Evolutionary conservation across 1,139 yeast species (phyloP).

Genomic region (Yamadazyma sp.): DNA sequence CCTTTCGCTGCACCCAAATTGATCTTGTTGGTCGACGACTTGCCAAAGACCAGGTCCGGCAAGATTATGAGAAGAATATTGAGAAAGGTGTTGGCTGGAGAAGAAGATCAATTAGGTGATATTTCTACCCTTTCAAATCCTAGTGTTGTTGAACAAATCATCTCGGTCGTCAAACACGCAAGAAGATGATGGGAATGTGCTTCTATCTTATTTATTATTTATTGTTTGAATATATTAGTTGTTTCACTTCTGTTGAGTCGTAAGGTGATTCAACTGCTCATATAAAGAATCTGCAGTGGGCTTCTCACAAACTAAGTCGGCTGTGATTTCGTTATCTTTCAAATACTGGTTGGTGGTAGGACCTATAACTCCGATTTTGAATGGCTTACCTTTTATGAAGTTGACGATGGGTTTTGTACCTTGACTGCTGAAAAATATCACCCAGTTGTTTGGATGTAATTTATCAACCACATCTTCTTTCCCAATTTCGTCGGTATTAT

Average conservation of each 20-base stretch:
- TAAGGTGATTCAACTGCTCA: constrained; percentile 24
- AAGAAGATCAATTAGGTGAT: constrained; percentile 77
- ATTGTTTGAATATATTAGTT: constrained; percentile 5
- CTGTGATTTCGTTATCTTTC: constrained; percentile 47
- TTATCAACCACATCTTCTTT: constrained; percentile 41
- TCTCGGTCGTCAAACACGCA: constrained; percentile 52
- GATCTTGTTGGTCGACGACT: constrained; percentile 69
- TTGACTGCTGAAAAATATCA: constrained; percentile 89
- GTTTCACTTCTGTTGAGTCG: constrained; percentile 7
- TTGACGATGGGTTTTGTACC: constrained; percentile 69
- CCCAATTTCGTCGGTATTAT: constrained; percentile 47
- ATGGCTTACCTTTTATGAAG: constrained; percentile 28
- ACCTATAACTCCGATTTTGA: constrained; percentile 78
- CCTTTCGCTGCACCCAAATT: constrained; percentile 83
- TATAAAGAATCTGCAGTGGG: constrained; percentile 70
- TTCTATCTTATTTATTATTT: constrained; percentile 2
- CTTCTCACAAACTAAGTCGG: constrained; percentile 64
- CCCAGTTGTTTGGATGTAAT: constrained; percentile 53
- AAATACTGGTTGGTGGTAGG: constrained; percentile 84
- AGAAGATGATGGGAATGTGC: constrained; percentile 15
- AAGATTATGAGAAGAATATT: constrained; percentile 83
- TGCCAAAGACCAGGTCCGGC: constrained; percentile 83
- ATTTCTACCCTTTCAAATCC: constrained; percentile 78
- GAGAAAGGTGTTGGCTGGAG: constrained; percentile 76
- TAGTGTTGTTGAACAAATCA: constrained; percentile 63